Base-by-base conservation (phyloP, 2,329 filamentous ascomycete species). In the Teratosphaeria nubilosa region DNA sequence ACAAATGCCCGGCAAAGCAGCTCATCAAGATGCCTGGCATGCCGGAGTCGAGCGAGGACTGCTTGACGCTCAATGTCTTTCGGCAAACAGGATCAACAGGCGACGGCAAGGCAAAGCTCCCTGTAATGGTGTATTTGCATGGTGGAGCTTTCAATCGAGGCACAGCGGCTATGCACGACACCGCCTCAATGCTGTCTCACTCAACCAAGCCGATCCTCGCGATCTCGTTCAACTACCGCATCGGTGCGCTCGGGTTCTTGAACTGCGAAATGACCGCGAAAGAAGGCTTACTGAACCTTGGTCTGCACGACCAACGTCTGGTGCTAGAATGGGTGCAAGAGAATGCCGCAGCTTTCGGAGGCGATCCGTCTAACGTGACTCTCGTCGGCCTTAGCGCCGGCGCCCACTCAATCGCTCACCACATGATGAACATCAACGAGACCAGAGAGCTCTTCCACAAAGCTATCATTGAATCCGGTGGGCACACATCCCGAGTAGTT, bases 221-320 rank as follows among this genome's bases (percentile, higher is more conserved):
- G 22, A 75, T 86, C 56, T 80, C 76, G 67, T 79, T 84, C 70
- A 82, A 82, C 72, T 82, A 87, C 68, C 79, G 86, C 2, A 77
- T 88, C 57, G 85, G 85, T 2, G 80, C 82, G 6, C 74, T 90
- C 62, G 87, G 87, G 0, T 90, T 91, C 71, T 70, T 88, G 34
- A 81, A 83, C 22, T 84, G 78, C 20, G 69, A 68, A 1, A 59
- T 80, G 51, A 78, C 79, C 11, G 75, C 77, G 9, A 77, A 78
- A 41, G 78, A 79, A 54, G 83, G 81, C 0, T 59, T 80, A 32
- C 69, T 85, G 56, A 77, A 77, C 53, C 54, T 62, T 5, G 76
- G 75, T 27, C 65, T 77, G 3, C 66, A 70, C 2, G 70, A 76
- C 53, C 68, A 76, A 63, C 73, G 76, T 30, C 58, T 75, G 60